Evolutionary conservation across 2,329 filamentous ascomycete species (phyloP).

Genomic region (Ambrosiella xylebori): DNA sequence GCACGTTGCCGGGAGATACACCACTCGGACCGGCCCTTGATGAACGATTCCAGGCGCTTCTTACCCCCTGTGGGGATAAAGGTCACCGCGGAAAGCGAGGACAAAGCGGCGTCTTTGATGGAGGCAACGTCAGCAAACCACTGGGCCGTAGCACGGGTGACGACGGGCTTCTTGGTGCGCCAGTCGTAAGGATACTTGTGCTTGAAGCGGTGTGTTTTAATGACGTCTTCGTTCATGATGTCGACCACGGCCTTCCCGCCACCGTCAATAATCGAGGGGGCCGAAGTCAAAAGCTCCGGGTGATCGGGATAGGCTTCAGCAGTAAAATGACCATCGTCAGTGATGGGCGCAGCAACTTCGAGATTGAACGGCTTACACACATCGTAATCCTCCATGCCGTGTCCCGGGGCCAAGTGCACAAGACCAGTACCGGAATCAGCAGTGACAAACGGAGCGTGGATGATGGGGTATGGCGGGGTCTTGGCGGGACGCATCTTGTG

Average conservation of each 20-base stretch:
- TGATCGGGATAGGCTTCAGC: conserved; percentile 57
- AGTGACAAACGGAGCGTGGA: conserved; percentile 79
- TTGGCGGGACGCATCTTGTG: conserved; percentile 48
- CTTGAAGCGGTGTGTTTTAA: conserved; percentile 52
- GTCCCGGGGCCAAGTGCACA: conserved; percentile 87
- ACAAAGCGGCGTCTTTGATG: conserved; percentile 59
- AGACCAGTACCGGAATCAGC: conserved; percentile 80
- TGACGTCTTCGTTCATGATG: conserved; percentile 46
- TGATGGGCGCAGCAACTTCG: conserved; percentile 62
- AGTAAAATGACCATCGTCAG: conserved; percentile 68
- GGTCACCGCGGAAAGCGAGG: conserved; percentile 49
- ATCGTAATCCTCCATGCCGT: conserved; percentile 93
- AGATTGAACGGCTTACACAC: conserved; percentile 56
- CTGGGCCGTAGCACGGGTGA: conserved; percentile 82
- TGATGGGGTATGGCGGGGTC: conserved; percentile 46
- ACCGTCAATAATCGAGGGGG: conserved; percentile 52
- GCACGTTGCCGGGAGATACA: conserved; percentile 91
- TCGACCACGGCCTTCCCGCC: conserved; percentile 55
- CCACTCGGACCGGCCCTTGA: conserved; percentile 83
- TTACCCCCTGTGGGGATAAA: conserved; percentile 67
- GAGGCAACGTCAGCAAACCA: conserved; percentile 89
- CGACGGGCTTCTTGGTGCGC: conserved; percentile 84
- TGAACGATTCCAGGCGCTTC: conserved; percentile 64
- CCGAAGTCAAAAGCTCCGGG: conserved; percentile 44
- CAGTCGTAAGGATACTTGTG: conserved; percentile 99